Base-by-base conservation (phyloP, 352 stramenopile genomes). In the Phytopythium cucurbitacearum region DNA sequence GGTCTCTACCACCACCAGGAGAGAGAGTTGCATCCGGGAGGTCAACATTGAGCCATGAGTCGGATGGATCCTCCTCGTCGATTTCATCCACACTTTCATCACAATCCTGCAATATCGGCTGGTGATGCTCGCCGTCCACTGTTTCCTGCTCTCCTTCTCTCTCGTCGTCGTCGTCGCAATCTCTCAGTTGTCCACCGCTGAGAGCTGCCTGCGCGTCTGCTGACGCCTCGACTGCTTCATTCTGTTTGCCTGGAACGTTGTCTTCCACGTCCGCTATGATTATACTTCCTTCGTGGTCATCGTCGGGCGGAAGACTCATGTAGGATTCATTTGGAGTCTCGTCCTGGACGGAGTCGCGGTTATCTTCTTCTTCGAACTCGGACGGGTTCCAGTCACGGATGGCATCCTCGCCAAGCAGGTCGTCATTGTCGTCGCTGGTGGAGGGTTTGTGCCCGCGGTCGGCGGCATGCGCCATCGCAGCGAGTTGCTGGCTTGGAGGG, bases 291-390 rank as follows among this genome's bases (percentile, higher is more conserved):
- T 44, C 40, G n/a, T n/a, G 40, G 5, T 44, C 40, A n/a, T 44
- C 40, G 2, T 44, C 40, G 7, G 40, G 40, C 11, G 40, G 7
- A 9, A 7, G 40, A 5, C 40, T 44, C 40, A 28, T 64, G 32
- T 70, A 64, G n/a, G 74, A 76, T 37, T 74, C 60, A 7, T 61
- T 15, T 10, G 7, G 40, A 28, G 7, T 16, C 32, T 51, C 60
- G 39, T 63, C 34, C 33, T 52, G 51, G n/a, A 50, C 40, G 9
- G 41, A 50, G 28, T 16, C 37, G 38, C 11, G 9, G 16, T 56
- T 48, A 16, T 49, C 54, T 2, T 57, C 51, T 4, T 53, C 53
- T n/a, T 54, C 40, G 11, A 40, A n/a, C 36, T 53, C 48, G 36
- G 48, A 53, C 16, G 48, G 48, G 35, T 44, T 53, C 48, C 48